Base-by-base conservation (phyloP, 2,329 filamentous ascomycete genomes). In the Alternaria rosae region DNA sequence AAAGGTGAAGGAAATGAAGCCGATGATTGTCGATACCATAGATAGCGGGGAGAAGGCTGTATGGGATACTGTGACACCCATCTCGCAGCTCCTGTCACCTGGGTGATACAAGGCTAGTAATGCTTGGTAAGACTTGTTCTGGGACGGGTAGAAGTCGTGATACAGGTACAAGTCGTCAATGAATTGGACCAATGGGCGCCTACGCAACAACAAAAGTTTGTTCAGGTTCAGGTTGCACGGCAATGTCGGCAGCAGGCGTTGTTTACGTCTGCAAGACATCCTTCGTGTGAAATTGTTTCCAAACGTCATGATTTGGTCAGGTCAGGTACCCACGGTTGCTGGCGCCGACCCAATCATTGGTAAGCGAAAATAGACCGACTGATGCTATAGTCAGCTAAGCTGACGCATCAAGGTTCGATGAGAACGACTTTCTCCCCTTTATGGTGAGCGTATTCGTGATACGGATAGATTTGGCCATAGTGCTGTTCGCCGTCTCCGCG, bases 1-100 rank as follows among this genome's bases (percentile, higher is more conserved):
- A 70, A 82, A 82, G 30, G 77, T 78, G 52, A 82, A 82, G 38
- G 76, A 78, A 26, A 82, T 71, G 61, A 82, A 78, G 51, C 81
- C 81, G 28, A 82, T 79, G 30, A 78, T 69, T 30, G 68, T 77
- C 23, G 71, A 76, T 26, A 75, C 70, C 21, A 82, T 50, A 12
- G 76, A 77, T 26, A 82, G 63, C 3, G 80, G 78, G 4, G 77
- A 67, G 23, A 78, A 71, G 4, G 67, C 67, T 9, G 60, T 57
- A 41, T 72, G 66, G 4, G 70, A 71, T 23, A 72, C 45, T 13
- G 65, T 69, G 12, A 69, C 54, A 17, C 70, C 67, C 69, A 73
- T 74, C n/a, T 28, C 26, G 23, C 58, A 50, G 11, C 42, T 23
- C 13, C 9, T 48, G 41, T 28, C 17, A 17, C 5, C 32, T 15